A percentile compares a stretch with the other conserved stretches of the same genome.
These are phyloP conservation scores for Pseudoneurospora amorphoporcata DNA, from an alignment of 495 filamentous ascomycete species.

Conservation along the genomic window DNA sequence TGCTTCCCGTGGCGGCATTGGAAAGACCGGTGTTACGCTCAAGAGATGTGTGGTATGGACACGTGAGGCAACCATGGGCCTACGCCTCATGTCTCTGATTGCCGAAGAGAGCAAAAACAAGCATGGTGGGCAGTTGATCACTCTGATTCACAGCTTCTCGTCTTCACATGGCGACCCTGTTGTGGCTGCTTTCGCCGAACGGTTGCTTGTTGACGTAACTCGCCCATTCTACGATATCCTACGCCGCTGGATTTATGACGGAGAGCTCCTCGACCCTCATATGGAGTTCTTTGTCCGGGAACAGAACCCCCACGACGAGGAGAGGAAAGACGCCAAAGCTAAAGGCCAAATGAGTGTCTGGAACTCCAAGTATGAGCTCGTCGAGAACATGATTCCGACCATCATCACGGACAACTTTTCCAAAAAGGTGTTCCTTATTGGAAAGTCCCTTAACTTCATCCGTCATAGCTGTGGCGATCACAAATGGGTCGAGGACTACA, in stretches of 20 bases:
- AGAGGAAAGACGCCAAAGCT: slow-evolving; percentile 42
- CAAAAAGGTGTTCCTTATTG: slow-evolving; percentile 91
- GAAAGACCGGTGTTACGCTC: slow-evolving; percentile 87
- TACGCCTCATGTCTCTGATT: slow-evolving; percentile 88
- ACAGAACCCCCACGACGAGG: slow-evolving; percentile 36
- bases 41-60: slow-evolving; percentile 98
- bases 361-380: slow-evolving; percentile 93
- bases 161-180: slow-evolving; percentile 92
- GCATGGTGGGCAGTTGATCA: slow-evolving; percentile 90
- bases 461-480: slow-evolving; percentile 88
- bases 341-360: slow-evolving; percentile 82
- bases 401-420: slow-evolving; percentile 90
- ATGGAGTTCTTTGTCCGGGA: slow-evolving; percentile 92
- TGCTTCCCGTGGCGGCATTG: slow-evolving; percentile 53
- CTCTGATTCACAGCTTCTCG: slow-evolving; percentile 85
- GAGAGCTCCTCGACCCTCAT: slow-evolving; percentile 92
- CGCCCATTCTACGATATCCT: slow-evolving; percentile 95
- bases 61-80: slow-evolving; percentile 89
- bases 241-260: slow-evolving; percentile 95
- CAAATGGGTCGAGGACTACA: slow-evolving; percentile 92
- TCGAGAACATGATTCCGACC: slow-evolving; percentile 75
- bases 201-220: slow-evolving; percentile 83
- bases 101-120: slow-evolving; percentile 78
- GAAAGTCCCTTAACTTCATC: slow-evolving; percentile 97
- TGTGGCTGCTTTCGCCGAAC: slow-evolving; percentile 87